Evolutionary conservation across 1,284 basidiomycete genomes (phyloP).

Genomic region (Apiotrichum sp.): DNA sequence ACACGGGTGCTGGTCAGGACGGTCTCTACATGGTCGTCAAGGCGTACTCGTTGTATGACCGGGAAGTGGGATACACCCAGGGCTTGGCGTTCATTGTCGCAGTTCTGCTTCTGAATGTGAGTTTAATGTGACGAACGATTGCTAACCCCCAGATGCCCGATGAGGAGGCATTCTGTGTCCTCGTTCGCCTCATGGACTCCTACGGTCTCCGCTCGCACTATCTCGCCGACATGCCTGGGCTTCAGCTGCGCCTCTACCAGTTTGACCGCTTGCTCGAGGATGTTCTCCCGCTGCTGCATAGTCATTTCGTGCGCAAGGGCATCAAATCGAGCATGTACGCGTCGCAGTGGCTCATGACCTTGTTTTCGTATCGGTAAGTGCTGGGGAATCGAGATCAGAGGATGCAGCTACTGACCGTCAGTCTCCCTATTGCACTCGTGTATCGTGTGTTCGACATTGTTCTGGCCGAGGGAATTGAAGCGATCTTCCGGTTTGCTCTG

Average conservation of each 20-base stretch:
- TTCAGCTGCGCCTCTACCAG: conserved; percentile 81
- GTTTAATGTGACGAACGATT: conserved; percentile 25
- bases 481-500: conserved; percentile 91
- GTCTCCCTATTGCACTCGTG: conserved; percentile 91
- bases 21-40: conserved; percentile 96
- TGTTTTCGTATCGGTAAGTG: conserved; percentile 83
- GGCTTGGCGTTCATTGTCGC: conserved; percentile 94
- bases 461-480: conserved; percentile 93
- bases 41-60: conserved; percentile 93
- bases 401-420: conserved; percentile 36
- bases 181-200: conserved; percentile 95
- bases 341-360: conserved; percentile 95
- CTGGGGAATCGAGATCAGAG: no score
- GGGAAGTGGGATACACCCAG: conserved; percentile 95
- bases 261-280: conserved; percentile 95
- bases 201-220: conserved; percentile 96
- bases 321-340: conserved; percentile 94
- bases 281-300: conserved; percentile 77
- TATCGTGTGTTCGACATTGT: conserved; percentile 80
- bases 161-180: conserved; percentile 92
- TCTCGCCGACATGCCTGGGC: conserved; percentile 93
- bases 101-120: conserved; percentile 80
- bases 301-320: conserved; percentile 87
- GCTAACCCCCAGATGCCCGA: conserved; percentile 75
- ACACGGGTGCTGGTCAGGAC: conserved; percentile 86